These are phyloP conservation scores for Aureoboletus auriporus DNA, from an alignment of 768 basidiomycete genomes.

Conservation along the genomic window DNA sequence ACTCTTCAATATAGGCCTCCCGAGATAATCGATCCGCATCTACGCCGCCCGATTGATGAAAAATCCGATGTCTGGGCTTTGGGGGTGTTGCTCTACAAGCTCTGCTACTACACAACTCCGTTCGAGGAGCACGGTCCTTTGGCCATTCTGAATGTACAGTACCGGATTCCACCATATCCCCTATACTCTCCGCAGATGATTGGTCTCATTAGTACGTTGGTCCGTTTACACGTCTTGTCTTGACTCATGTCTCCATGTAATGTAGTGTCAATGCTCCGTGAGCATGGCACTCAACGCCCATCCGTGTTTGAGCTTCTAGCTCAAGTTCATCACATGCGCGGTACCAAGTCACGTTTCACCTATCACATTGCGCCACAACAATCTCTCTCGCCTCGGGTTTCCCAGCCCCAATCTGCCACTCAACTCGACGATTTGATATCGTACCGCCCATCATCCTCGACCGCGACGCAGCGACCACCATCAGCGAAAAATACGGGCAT, in stretches of 20 bases:
- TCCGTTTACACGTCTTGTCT: background rate
- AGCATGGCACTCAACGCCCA: constrained; percentile 84
- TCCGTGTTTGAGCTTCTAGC: constrained; percentile 82
- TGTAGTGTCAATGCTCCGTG: constrained; percentile 86
- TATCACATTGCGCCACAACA: constrained; percentile 57
- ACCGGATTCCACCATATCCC: constrained; percentile 85
- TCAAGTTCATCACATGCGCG: constrained; percentile 81
- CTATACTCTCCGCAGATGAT: constrained; percentile 83
- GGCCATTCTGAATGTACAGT: constrained; percentile 95
- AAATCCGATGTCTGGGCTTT: constrained; percentile 98
- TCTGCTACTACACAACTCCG: constrained; percentile 98
- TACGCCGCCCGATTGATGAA: constrained; percentile 81
- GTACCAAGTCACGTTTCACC: constrained; percentile 75
- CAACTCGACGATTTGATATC: constrained; percentile 38
- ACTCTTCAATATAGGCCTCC: constrained; percentile 98
- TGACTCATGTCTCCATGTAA: constrained; percentile 10
- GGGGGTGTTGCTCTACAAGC: constrained; percentile 94
- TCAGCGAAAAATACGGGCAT: constrained; percentile 45
- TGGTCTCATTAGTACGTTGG: constrained; percentile 66
- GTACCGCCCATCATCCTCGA: constrained; percentile 28
- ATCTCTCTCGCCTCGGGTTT: constrained; percentile 40
- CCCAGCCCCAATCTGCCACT: constrained; percentile 24
- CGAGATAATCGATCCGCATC: constrained; percentile 93
- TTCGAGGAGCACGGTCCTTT: constrained; percentile 97
- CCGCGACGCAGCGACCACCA: constrained; percentile 13